Evolutionary conservation across 441 rosid genomes (phyloP).

Genomic region (Adansonia rubrostipa): DNA sequence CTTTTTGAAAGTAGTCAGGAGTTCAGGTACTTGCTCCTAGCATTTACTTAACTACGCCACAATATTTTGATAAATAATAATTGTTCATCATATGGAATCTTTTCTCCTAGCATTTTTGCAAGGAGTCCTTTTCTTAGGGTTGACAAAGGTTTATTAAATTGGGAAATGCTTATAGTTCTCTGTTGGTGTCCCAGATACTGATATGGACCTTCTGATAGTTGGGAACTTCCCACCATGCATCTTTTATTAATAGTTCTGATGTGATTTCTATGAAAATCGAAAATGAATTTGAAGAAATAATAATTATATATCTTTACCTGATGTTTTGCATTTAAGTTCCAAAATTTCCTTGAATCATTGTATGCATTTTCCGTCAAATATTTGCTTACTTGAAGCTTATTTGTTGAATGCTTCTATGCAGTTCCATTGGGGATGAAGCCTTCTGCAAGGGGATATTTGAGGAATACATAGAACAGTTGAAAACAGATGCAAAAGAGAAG

Average conservation of each 20-base stretch:
- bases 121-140: background rate
- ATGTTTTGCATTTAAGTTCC: constrained; percentile 16
- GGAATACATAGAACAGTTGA: constrained; percentile 53
- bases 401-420: constrained; percentile 37
- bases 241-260: background rate
- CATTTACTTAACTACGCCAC: constrained; percentile 19
- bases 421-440: constrained; percentile 64
- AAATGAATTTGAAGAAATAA: constrained; percentile 22
- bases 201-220: background rate
- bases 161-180: background rate
- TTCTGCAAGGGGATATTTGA: constrained; percentile 56
- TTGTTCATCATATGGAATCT: background rate
- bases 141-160: constrained; percentile 1
- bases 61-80: constrained; percentile 6
- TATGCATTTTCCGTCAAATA: background rate
- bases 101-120: background rate
- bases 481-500: constrained; percentile 54
- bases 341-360: constrained; percentile 10
- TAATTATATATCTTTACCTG: constrained; percentile 3
- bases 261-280: background rate
- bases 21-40: constrained; percentile 52
- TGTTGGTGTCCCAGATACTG: background rate
- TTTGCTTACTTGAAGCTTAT: constrained; percentile 11
- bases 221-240: background rate
- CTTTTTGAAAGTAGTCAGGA: constrained; percentile 61